Base-by-base conservation (phyloP, 305 asterid species). In the Fraxinus nigra region DNA sequence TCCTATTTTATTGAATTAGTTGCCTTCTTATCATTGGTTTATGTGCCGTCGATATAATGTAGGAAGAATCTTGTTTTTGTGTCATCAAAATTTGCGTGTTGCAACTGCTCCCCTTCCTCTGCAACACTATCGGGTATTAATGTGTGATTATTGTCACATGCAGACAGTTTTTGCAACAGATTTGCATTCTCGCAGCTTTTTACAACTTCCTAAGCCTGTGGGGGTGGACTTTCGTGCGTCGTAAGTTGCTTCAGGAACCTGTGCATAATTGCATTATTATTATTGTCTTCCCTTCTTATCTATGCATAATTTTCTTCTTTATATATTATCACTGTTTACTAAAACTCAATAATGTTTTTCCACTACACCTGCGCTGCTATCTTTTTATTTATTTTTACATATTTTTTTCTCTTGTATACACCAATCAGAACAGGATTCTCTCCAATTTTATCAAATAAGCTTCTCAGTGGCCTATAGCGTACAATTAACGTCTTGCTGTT, bases 201-300 rank as follows among this genome's bases (percentile, higher is more conserved):
- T 95, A 82, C 97, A 87, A 86, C 97, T 95, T 79, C 98, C 98
- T 78, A 90, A 90, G 93, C 98, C 97, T 63, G 93, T 93, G 22
- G 98, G 98, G 72, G 98, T 95, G 69, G 98, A 95, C 89, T 94
- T 93, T 43, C 98, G 98, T 54, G 98, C 98, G 79, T 92, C 97
- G 97, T 95, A 92, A 93, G 98, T 92, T 88, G 30, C 91, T 79
- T 30, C 78, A 10, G 78, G 72, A 81, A 79, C 38, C 59, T 72
- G 32, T 33, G 72, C 78, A 65, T 72, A 24, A 63, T 54, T 26
- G 72, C 78, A 65, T 72, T 32, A 63, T 54, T 18, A 34, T 22
- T 20, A 33, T 76, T 35, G 70, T 78, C 74, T 77, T 83, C 56
- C 16, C 51, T 82, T 13, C 34, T 40, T 40, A 70, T 70, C 51